These are phyloP conservation scores for Daldinia loculata DNA, from an alignment of 495 filamentous ascomycete species.

Conservation along the genomic window DNA sequence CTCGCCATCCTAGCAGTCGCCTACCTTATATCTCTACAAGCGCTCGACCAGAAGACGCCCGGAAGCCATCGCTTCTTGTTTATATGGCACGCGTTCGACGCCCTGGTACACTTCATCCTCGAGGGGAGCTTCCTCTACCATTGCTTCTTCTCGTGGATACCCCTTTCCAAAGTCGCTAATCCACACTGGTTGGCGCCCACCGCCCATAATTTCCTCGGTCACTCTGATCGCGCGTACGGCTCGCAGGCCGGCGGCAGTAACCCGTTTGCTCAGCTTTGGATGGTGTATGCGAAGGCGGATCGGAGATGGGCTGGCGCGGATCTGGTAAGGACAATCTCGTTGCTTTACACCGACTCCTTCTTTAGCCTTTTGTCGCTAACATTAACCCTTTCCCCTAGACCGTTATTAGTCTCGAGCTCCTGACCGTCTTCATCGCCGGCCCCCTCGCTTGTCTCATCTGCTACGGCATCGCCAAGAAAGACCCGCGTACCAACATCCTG, in stretches of 20 bases:
- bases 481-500: conserved; percentile 70
- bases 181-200: conserved; percentile 47
- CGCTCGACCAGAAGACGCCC: conserved; percentile 52
- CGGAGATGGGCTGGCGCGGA: conserved; percentile 82
- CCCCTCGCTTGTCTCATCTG: conserved; percentile 76
- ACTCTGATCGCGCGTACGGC: conserved; percentile 71
- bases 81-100: conserved; percentile 95
- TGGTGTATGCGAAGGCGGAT: conserved; percentile 93
- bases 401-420: conserved; percentile 81
- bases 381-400: conserved; percentile 46
- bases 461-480: conserved; percentile 67
- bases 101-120: conserved; percentile 85
- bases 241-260: conserved; percentile 68
- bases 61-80: conserved; percentile 72
- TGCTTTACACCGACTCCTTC: neutral
- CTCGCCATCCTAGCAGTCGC: conserved; percentile 58
- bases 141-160: conserved; percentile 80
- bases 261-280: conserved; percentile 79
- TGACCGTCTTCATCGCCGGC: conserved; percentile 83
- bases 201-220: conserved; percentile 55
- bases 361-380: conserved; percentile 14
- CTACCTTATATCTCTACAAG: conserved; percentile 53
- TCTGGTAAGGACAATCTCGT: conserved; percentile 52
- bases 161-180: conserved; percentile 47
- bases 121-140: conserved; percentile 92